These are phyloP conservation scores for Auriscalpium orientale DNA, from an alignment of 768 basidiomycete species.

Conservation along the genomic window DNA sequence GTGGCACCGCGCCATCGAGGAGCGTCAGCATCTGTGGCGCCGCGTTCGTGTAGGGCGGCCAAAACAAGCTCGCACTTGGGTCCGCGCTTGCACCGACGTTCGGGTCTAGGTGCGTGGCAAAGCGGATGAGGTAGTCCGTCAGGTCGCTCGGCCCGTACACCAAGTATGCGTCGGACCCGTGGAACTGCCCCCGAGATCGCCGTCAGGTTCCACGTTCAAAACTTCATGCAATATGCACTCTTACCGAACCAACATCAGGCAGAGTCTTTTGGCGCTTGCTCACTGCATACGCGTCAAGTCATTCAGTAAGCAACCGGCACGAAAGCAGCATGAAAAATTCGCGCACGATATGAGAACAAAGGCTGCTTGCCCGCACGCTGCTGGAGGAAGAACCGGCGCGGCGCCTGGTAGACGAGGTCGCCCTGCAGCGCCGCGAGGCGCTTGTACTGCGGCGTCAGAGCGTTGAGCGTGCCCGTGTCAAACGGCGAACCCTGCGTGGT, in stretches of 20 bases:
- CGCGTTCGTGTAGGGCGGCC: slow-evolving; percentile 17
- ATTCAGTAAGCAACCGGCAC: not conserved
- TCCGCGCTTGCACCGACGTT: slow-evolving; percentile 5
- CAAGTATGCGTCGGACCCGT: slow-evolving; percentile 7
- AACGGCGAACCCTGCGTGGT: slow-evolving; percentile 1
- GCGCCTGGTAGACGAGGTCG: slow-evolving; percentile 21
- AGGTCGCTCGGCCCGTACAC: slow-evolving; percentile 10
- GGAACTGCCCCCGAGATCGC: no score
- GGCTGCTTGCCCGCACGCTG: slow-evolving; percentile 13
- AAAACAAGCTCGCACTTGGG: slow-evolving; percentile 1
- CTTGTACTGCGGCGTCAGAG: slow-evolving; percentile 18
- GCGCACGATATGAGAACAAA: slow-evolving; percentile 13
- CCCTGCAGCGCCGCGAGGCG: slow-evolving; percentile 22
- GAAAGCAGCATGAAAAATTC: not conserved
- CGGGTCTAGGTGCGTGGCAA: slow-evolving; percentile 20
- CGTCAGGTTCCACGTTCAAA: no score
- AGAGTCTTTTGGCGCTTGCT: slow-evolving; percentile 4
- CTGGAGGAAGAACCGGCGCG: slow-evolving; percentile 20
- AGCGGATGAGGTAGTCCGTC: slow-evolving; percentile 20
- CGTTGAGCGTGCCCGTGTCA: slow-evolving; percentile 2
- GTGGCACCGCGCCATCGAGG: slow-evolving; percentile 13
- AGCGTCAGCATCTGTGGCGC: slow-evolving; percentile 17
- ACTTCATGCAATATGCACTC: no score
- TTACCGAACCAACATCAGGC: not conserved
- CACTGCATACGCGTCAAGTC: slow-evolving; percentile 1